These are phyloP conservation scores for Rhizopus delemar DNA, from an alignment of 371 early-diverging fungal genomes.

Conservation along the genomic window DNA sequence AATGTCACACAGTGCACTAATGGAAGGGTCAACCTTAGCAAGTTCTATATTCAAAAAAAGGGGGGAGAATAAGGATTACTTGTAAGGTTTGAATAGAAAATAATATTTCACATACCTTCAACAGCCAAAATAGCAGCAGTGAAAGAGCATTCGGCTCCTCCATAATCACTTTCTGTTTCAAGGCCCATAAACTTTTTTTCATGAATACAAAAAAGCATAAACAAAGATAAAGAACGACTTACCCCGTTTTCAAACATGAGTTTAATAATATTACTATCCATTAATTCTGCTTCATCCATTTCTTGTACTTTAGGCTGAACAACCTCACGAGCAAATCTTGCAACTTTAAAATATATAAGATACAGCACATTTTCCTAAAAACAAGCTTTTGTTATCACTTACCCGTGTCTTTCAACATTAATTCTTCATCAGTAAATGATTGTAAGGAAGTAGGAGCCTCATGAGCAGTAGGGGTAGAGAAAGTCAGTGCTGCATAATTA, in stretches of 20 bases:
- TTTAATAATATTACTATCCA: conserved; percentile 80
- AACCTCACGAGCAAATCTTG: conserved; percentile 64
- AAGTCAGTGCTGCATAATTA: conserved; percentile 33
- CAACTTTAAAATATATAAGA: not conserved
- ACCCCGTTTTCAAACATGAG: conserved; percentile 79
- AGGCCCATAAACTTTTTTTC: conserved; percentile 87
- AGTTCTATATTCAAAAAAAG: conserved; percentile 56
- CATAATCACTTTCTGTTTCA: conserved; percentile 82
- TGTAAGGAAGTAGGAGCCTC: conserved; percentile 49
- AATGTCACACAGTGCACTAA: conserved; percentile 93
- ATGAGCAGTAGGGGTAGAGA: conserved; percentile 40
- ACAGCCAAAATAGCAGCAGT: conserved; percentile 89
- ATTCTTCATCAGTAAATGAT: conserved; percentile 72
- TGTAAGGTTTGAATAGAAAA: not conserved
- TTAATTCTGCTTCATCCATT: conserved; percentile 92
- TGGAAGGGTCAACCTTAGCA: conserved; percentile 95
- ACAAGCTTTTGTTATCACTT: not conserved
- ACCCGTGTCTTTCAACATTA: conserved; percentile 69
- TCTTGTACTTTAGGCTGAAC: conserved; percentile 84
- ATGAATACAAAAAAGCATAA: conserved; percentile 8
- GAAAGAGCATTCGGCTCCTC: conserved; percentile 89
- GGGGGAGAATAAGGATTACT: not conserved
- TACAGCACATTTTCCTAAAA: not conserved
- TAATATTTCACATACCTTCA: conserved; percentile 59
- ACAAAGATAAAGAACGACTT: too few relatives aligned